Base-by-base conservation (phyloP, 768 basidiomycete species). In the Termitomyces titanicus region DNA sequence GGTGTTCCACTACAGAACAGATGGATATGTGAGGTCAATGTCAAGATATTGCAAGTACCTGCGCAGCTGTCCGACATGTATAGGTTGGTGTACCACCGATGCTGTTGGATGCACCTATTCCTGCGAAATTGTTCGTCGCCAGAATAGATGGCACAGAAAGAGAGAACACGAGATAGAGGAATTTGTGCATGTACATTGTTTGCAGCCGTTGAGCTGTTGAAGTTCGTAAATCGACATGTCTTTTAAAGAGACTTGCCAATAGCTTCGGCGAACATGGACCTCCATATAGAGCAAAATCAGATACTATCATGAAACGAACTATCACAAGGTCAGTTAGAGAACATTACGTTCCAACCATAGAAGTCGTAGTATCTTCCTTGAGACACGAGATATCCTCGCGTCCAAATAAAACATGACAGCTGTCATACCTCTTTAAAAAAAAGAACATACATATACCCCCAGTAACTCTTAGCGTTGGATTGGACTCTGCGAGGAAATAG, bases 31-130 rank as follows among this genome's bases (percentile, higher is more conserved):
- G 22, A 3, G 34, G 33, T 34, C 33, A 35, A 33, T 25, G 40
- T 33, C 11, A 7, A 40, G 29, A 24, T 27, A 27, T 17, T 39
- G 1, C 17, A 52, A 53, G 27, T 9, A 71, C 73, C 59, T 75
- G 66, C 10, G 59, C 61, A 54, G 73, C 72, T 8, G 70, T 69
- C 37, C 72, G 62, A 58, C 72, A 73, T 3, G 68, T 70, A 51
- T 71, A 74, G 2, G 63, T 37, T 0, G 59, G 42, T 8, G 61
- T 62, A 1, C 65, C 66, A n/a, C 65, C 68, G 13, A 64, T 64
- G 53, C 70, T 68, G 56, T 73, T 74, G 12, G 71, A 67, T n/a
- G 61, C 66, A 13, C 59, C 63, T n/a, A 74, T 45, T 4, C 72
- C 73, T 20, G 49, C 63, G 46, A 73, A 73, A 47, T 72, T 63